These are phyloP conservation scores for Pisolithus marmoratus DNA, from an alignment of 768 basidiomycete genomes.

Conservation along the genomic window DNA sequence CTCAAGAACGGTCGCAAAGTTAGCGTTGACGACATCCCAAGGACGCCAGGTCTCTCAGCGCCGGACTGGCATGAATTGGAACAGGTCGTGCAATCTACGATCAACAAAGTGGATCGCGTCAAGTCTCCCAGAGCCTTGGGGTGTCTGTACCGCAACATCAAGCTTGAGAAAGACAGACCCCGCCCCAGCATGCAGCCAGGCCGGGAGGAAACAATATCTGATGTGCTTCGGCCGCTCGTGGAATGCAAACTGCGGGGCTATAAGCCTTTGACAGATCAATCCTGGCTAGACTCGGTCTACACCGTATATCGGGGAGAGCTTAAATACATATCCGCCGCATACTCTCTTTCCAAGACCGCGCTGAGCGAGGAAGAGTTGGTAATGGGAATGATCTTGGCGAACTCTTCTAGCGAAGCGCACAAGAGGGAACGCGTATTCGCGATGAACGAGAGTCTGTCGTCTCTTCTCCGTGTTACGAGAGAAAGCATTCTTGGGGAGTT, in stretches of 20 bases:
- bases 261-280: neutral
- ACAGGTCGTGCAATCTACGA: constrained; percentile 48
- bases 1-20: constrained; percentile 72
- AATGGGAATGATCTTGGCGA: constrained; percentile 69
- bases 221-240: constrained; percentile 17
- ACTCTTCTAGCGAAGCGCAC: constrained; percentile 53
- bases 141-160: constrained; percentile 59
- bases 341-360: constrained; percentile 53
- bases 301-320: constrained; percentile 57
- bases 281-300: constrained; percentile 34
- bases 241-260: constrained; percentile 11
- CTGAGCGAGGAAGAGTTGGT: constrained; percentile 73
- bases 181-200: constrained; percentile 8
- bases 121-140: constrained; percentile 67
- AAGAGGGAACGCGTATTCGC: constrained; percentile 52
- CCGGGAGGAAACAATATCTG: constrained; percentile 28
- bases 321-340: constrained; percentile 62
- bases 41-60: constrained; percentile 54
- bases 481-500: constrained; percentile 28
- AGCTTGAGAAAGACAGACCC: constrained; percentile 31
- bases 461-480: constrained; percentile 50
- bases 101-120: constrained; percentile 63
- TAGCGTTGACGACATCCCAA: constrained; percentile 47
- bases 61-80: constrained; percentile 77
- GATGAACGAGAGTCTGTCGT: constrained; percentile 53